Base-by-base conservation (phyloP, 305 asterid genomes). In the Solanum hybrid region DNA sequence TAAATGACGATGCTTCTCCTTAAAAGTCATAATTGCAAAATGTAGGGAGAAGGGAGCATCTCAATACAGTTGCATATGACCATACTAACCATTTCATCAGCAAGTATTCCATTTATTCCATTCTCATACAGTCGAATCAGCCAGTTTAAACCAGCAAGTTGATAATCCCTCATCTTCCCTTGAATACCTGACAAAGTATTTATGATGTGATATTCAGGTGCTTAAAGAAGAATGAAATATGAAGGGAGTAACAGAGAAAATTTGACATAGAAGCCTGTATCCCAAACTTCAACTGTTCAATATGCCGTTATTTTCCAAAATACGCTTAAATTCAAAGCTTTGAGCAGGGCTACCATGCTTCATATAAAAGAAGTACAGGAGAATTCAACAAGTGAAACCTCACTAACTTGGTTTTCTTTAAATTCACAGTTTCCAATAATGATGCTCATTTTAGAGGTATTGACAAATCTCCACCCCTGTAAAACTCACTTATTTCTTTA, bases 81-180 rank as follows among this genome's bases (percentile, higher is more conserved):
- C 77, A 61, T 61, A 86, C 87, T 26, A 95, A 98, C 99, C 99
- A 98, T 98, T 93, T 98, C 99, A 94, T 98, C 99, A 40, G 99
- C 99, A 91, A 98, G 99, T 78, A 98, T 98, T 81, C 99, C 99
- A 93, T 98, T 98, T 51, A 98, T 98, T 90, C 99, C 99, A 94
- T 98, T 98, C 94, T 98, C 99, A 93, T 98, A 98, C 92, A 98
- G 94, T 71, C 99, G 92, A 92, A 98, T 98, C 86, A 98, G 92
- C 99, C 99, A 98, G 91, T 98, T 98, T 89, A 98, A 92, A 83
- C 99, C 99, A 95, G 99, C 99, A 89, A 98, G 97, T 90, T 98
- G 99, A 93, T 98, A 98, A 92, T 98, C 99, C 93, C 99, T 95
- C 99, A 98, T 98, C 96, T 98, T 98, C 84, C 99, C 99, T 89